Conservation (phyloP, 2,329 filamentous ascomycete genomes). For the Aureobasidium mangrovei region DNA sequence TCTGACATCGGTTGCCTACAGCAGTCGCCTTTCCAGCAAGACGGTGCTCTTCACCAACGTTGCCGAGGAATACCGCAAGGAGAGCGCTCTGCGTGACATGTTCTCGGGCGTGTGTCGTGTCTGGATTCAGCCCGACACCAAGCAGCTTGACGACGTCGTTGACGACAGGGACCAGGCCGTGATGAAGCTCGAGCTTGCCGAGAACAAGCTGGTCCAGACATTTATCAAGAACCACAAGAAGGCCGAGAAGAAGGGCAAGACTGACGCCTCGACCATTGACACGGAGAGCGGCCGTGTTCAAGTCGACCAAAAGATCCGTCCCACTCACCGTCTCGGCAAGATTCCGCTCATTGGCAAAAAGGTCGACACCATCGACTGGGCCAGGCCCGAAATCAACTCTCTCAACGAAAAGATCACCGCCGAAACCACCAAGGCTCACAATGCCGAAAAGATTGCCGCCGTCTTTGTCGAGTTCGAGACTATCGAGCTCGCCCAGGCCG, state of each 20-base stretch:
- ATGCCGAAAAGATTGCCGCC: conserved; percentile 56
- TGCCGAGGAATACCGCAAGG: conserved; percentile 54
- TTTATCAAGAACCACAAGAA: conserved; percentile 23
- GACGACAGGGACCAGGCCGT: conserved; percentile 36
- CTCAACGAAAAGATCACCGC: conserved; percentile 61
- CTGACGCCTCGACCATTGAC: conserved; percentile 13
- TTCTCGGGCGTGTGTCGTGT: conserved; percentile 50
- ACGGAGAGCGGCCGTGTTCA: conserved; percentile 32
- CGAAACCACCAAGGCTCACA: conserved; percentile 48
- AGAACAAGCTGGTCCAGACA: conserved; percentile 35
- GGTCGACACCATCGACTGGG: conserved; percentile 88
- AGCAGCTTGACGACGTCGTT: conserved; percentile 36
- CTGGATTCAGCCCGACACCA: conserved; percentile 41
- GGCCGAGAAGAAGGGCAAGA: conserved; percentile 12
- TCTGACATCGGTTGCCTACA: conserved; percentile 35
- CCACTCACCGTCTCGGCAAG: conserved; percentile 63
- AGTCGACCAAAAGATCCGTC: conserved; percentile 59
- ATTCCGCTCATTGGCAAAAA: conserved; percentile 67
- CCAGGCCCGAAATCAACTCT: conserved; percentile 62
- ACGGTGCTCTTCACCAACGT: conserved; percentile 43
- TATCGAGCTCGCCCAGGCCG: conserved; percentile 75
- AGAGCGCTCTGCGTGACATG: conserved; percentile 39
- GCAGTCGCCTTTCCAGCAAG: conserved; percentile 37
- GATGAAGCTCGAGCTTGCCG: conserved; percentile 35
- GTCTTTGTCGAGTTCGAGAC: conserved; percentile 83